Base-by-base conservation (phyloP, 2,329 filamentous ascomycete species). In the Aphanoascus verrucosus region DNA sequence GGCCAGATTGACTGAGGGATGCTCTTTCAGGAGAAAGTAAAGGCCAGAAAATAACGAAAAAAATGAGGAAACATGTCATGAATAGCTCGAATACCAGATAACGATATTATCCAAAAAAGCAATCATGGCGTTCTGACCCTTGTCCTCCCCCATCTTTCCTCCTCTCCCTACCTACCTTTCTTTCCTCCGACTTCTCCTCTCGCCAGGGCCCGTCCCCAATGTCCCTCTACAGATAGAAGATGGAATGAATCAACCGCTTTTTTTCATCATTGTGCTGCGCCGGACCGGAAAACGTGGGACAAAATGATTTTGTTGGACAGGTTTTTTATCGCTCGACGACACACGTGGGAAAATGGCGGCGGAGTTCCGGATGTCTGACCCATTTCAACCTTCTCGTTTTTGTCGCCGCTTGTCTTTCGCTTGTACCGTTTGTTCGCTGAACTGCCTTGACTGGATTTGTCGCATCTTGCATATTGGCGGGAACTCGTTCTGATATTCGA, bases 21-120 rank as follows among this genome's bases (percentile, higher is more conserved):
- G 93, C 88, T 97, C 93, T 74, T 98, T 98, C 88, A 86, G 93
- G 81, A 90, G 90, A 82, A 98, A 98, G 91, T 98, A 97, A 63
- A 70, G 28, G 55, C 28, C 35, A 45, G 50, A 53, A 35, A 46
- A n/a, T 28, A 41, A 46, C 42, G 19, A 47, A 55, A 47, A 54
- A 56, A 53, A 34, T n/a, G 49, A 31, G 40, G 19, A 35, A 49
- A 45, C 47, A 37, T 45, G 55, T 57, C 59, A 65, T 63, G 61
- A 42, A 48, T 48, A 53, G 43, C 44, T 43, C 41, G 41, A 52
- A 45, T 45, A 45, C 50, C 50, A 52, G 50, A 49, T 48, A 48
- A 53, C 43, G 37, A 53, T 42, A 35, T 28, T 44, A 45, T 54
- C 45, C 14, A 63, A 60, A 67, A 65, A 63, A 64, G 63, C 61